Evolutionary conservation across 306 rosid genomes (phyloP).

Genomic region (Rosa multiflora): DNA sequence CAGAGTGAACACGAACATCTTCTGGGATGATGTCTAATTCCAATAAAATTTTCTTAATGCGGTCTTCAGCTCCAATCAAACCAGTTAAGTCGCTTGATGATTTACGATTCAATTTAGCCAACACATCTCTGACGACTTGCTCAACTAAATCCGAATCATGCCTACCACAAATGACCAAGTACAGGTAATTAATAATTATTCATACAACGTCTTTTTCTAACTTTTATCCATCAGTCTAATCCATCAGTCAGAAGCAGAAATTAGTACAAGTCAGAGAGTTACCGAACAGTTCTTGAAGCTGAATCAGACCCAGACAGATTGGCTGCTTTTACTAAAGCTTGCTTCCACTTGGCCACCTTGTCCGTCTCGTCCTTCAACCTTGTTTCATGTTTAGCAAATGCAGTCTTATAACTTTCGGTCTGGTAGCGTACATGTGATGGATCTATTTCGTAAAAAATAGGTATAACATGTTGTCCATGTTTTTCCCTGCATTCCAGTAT

Average conservation of each 20-base stretch:
- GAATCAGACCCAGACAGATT: constrained; percentile 4
- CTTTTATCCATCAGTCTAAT: not conserved
- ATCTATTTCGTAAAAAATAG: not conserved
- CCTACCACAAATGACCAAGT: not conserved
- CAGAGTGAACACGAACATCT: not conserved
- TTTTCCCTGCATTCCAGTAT: not conserved
- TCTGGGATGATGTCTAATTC: not conserved
- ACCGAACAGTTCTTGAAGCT: not conserved
- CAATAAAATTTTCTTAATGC: not conserved
- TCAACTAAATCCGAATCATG: not conserved
- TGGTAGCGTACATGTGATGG: constrained; percentile 3
- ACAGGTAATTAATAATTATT: not conserved
- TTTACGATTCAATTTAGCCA: not conserved
- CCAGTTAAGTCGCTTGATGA: not conserved
- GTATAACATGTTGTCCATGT: not conserved
- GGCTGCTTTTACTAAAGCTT: not conserved
- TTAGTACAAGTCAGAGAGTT: no score
- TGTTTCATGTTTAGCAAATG: not conserved
- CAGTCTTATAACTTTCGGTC: not conserved
- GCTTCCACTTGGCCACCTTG: not conserved
- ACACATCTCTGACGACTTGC: not conserved
- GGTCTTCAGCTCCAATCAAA: constrained; percentile 12
- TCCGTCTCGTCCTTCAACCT: not conserved
- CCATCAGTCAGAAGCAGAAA: not conserved
- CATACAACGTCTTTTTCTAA: no score